Evolutionary conservation across 2,329 filamentous ascomycete species (phyloP).

Genomic region (Tolypocladium album): DNA sequence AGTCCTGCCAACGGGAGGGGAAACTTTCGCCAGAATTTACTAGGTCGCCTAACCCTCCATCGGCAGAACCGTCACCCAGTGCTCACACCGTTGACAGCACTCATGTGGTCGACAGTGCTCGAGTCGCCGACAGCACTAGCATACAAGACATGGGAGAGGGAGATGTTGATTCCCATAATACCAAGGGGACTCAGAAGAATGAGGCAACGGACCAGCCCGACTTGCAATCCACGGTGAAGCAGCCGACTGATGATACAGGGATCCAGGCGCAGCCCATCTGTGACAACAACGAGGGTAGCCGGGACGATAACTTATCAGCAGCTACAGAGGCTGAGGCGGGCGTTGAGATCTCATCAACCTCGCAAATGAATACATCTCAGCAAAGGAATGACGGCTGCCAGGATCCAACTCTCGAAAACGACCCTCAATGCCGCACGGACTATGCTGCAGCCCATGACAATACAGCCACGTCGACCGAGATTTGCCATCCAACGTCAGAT

Average conservation of each 20-base stretch:
- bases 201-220: background rate
- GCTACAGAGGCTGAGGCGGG: background rate
- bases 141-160: background rate
- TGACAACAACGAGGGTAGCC: background rate
- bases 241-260: background rate
- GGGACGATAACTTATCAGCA: background rate
- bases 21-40: background rate
- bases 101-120: background rate
- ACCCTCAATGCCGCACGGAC: background rate
- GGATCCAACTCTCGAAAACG: background rate
- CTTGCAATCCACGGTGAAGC: background rate
- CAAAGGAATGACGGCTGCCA: background rate
- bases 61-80: background rate
- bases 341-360: background rate
- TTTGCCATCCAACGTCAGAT: background rate
- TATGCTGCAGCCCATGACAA: background rate
- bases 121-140: background rate
- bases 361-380: background rate
- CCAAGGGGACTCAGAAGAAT: background rate
- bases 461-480: background rate
- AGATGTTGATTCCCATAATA: background rate
- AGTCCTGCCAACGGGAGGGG: background rate
- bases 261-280: background rate
- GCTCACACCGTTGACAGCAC: background rate
- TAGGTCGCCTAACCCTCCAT: background rate